A percentile compares a stretch with the other conserved stretches of the same genome.
Evolutionary conservation across 2,329 filamentous ascomycete genomes (phyloP).

Genomic region (Geosmithia flava): DNA sequence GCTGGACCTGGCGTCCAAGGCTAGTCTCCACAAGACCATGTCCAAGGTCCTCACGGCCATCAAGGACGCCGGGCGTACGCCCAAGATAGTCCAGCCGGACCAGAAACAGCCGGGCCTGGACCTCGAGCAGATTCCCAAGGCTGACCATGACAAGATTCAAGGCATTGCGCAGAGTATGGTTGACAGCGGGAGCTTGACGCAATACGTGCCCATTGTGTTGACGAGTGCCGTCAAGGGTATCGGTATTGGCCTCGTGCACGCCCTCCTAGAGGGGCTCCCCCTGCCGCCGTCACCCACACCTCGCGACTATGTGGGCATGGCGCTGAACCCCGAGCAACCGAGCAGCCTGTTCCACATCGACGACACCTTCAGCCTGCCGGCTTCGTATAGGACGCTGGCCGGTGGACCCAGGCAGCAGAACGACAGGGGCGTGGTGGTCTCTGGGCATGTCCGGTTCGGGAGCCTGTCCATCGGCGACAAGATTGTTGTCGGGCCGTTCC

Average conservation of each 20-base stretch:
- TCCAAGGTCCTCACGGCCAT: constrained; percentile 63
- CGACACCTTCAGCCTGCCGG: constrained; percentile 70
- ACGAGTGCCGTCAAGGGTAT: constrained; percentile 78
- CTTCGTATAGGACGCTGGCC: constrained; percentile 31
- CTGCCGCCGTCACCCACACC: constrained; percentile 44
- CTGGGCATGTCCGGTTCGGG: constrained; percentile 74
- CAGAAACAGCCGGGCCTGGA: constrained; percentile 23
- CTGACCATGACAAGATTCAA: constrained; percentile 46
- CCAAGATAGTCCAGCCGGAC: constrained; percentile 56
- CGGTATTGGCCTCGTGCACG: constrained; percentile 72
- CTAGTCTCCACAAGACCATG: constrained; percentile 56
- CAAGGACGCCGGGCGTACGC: constrained; percentile 62
- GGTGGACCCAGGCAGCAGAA: constrained; percentile 5
- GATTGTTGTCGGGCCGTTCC: constrained; percentile 70
- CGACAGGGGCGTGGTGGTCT: constrained; percentile 60
- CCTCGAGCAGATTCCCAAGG: constrained; percentile 43
- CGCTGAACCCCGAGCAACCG: constrained; percentile 46
- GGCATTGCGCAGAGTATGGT: constrained; percentile 39
- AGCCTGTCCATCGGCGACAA: constrained; percentile 65
- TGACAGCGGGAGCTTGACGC: constrained; percentile 24
- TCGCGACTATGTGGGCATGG: constrained; percentile 40
- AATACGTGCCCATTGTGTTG: constrained; percentile 70
- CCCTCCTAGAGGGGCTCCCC: constrained; percentile 65
- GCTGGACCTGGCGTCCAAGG: constrained; percentile 70
- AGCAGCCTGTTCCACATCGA: constrained; percentile 75